Conservation (phyloP, 164 flowering plant species). For the Chloranthus sessilifolius region DNA sequence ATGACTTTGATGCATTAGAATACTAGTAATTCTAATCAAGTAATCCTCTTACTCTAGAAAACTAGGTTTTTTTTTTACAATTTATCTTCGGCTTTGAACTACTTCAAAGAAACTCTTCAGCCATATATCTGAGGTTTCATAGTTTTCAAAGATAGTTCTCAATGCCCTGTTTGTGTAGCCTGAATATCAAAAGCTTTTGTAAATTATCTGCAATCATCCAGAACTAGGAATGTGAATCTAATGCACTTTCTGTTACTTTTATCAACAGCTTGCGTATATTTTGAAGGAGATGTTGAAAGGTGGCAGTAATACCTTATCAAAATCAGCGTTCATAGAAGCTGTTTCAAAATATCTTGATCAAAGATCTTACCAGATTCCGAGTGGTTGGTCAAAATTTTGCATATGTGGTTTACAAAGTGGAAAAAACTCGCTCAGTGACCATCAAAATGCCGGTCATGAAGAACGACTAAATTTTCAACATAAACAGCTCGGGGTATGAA, state of each 20-base stretch:
- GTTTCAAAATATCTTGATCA: constrained; percentile 46
- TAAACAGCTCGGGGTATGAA: constrained; percentile 56
- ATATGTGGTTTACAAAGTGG: constrained; percentile 47
- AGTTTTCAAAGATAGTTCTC: too few species aligned
- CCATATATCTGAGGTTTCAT: too few species aligned
- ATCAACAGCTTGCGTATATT: constrained; percentile 52
- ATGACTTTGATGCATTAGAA: too few species aligned
- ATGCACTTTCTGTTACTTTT: constrained; percentile 1
- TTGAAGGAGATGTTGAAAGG: constrained; percentile 49
- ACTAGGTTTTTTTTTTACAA: too few species aligned
- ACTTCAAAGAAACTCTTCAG: too few species aligned
- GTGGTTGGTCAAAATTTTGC: constrained; percentile 47
- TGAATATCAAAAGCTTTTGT: too few species aligned
- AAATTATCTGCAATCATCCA: too few species aligned
- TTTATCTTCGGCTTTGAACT: too few species aligned
- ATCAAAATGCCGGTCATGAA: constrained; percentile 16
- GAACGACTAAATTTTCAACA: constrained; percentile 40
- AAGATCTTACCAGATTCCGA: constrained; percentile 31
- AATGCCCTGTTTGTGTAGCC: too few species aligned
- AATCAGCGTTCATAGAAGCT: constrained; percentile 47
- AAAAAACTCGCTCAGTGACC: constrained; percentile 5
- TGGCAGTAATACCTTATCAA: constrained; percentile 33
- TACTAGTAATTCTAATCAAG: too few species aligned
- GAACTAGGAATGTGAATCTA: too few species aligned
- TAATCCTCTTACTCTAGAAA: too few species aligned